Evolutionary conservation across 176 grass and related monocot species (phyloP).

Genomic region (Triticum aestivum): DNA sequence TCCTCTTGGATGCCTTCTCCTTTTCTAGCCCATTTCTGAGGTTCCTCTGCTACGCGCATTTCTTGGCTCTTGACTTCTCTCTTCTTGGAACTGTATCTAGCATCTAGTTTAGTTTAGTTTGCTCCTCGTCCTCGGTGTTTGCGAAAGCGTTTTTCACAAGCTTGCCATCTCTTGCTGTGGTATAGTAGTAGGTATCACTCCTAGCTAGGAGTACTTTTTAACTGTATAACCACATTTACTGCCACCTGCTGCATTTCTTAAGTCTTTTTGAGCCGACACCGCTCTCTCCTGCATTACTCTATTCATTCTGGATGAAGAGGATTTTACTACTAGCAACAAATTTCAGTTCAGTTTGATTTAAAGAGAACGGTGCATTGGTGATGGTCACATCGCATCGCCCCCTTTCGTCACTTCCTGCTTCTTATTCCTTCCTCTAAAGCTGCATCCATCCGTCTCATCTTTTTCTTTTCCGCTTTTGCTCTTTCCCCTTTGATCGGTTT

Average conservation of each 20-base stretch:
- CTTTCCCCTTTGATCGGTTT: conserved; percentile 41
- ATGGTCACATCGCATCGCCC: background rate
- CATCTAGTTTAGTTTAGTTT: background rate
- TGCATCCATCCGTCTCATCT: conserved; percentile 16
- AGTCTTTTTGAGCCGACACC: no score
- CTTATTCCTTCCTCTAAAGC: conserved; percentile 58
- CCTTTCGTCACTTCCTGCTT: conserved; percentile 37
- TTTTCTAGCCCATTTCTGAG: conserved; percentile 11
- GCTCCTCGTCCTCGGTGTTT: conserved; percentile 23
- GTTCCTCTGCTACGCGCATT: background rate
- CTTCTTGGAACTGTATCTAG: conserved; percentile 5
- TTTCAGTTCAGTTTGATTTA: background rate
- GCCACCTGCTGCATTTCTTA: background rate
- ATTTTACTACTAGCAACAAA: background rate
- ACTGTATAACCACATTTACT: background rate
- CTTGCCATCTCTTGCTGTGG: background rate
- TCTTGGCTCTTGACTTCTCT: background rate
- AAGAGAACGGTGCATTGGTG: background rate
- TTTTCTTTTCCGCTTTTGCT: conserved; percentile 36
- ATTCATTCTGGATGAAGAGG: background rate
- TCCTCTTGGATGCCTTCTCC: background rate
- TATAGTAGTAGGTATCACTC: no score
- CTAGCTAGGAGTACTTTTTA: no score
- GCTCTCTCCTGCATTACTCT: background rate
- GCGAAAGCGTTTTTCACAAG: background rate